Base-by-base conservation (phyloP, 352 stramenopile species). In the Globisporangium cystogenes region DNA sequence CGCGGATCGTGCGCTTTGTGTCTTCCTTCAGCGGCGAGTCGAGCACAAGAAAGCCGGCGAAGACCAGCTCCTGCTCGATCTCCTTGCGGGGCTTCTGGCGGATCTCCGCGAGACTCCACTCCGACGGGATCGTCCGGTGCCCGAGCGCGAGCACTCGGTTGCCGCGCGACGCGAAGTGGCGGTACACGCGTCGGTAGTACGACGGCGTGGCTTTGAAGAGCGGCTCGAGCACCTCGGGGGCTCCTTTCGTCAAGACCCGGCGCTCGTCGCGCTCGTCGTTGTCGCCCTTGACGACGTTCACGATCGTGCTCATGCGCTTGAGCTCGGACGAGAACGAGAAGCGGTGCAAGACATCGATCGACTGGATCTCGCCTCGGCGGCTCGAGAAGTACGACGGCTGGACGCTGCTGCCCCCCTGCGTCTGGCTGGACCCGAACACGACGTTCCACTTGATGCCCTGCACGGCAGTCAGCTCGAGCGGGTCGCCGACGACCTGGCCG, bases 11-110 rank as follows among this genome's bases (percentile, higher is more conserved):
- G 6, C 73, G 60, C 43, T 70, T 80, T 14, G 92, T 96, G 70
- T 98, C 83, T 35, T 65, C 62, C 68, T 98, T 98, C 10, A 98
- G 65, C 3, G 94, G 92, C 64, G 89, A 98, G 48, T 96, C 79
- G 18, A 98, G 70, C 16, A 98, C 72, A 2, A 98, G 60, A 48
- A 99, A 97, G 15, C 95, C 96, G 7, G 69, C 86, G 67, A 98
- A 98, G 7, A 59, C 68, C 7, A 99, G 65, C 7, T 83, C 67
- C 14, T 56, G 58, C 66, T 99, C 96, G 35, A 95, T 84, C 2
- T 76, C 67, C 18, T 64, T 65, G 3, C 82, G 75, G 4, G 67
- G 23, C 20, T 52, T 54, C 24, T 36, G 23, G 2, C 55, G 64
- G 20, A 76, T 48, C 36, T 58, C 45, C 20, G 67, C 51, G 37